Conservation (phyloP, 1,139 yeast genomes). For the Debaryomyces sp. region DNA sequence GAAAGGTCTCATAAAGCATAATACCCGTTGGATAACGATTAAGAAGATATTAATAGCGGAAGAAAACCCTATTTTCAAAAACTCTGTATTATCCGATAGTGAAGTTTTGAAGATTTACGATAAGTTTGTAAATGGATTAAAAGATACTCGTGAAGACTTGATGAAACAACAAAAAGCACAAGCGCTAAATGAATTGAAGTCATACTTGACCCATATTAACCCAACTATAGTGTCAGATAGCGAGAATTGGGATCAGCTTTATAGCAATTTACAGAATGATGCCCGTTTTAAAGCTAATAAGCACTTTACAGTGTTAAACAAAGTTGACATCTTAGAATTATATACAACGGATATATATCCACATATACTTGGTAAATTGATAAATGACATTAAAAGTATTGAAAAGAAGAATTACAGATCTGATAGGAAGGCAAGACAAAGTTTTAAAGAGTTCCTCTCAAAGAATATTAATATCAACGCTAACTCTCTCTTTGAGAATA, state of each 20-base stretch:
- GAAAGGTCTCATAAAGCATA: slow-evolving; percentile 47
- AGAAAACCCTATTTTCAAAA: slow-evolving; percentile 67
- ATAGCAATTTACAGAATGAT: slow-evolving; percentile 43
- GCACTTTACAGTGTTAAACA: slow-evolving; percentile 54
- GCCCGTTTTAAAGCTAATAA: slow-evolving; percentile 60
- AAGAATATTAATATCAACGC: slow-evolving; percentile 50
- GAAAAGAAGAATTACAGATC: slow-evolving; percentile 46
- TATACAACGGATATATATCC: slow-evolving; percentile 55
- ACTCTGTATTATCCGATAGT: slow-evolving; percentile 60
- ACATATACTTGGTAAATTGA: slow-evolving; percentile 35
- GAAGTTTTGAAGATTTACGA: slow-evolving; percentile 56
- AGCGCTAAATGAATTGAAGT: slow-evolving; percentile 55
- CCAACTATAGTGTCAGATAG: slow-evolving; percentile 32
- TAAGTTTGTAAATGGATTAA: slow-evolving; percentile 49
- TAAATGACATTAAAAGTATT: slow-evolving; percentile 34
- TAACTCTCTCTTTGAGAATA: slow-evolving; percentile 60
- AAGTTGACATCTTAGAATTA: slow-evolving; percentile 60
- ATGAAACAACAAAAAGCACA: slow-evolving; percentile 38
- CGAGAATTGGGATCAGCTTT: slow-evolving; percentile 49
- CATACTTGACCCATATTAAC: slow-evolving; percentile 45
- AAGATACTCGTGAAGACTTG: slow-evolving; percentile 36
- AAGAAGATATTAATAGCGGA: slow-evolving; percentile 50
- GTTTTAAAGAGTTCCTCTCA: slow-evolving; percentile 51
- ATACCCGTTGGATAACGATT: slow-evolving; percentile 69
- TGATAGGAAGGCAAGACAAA: slow-evolving; percentile 69